Evolutionary conservation across 2,329 filamentous ascomycete genomes (phyloP).

Genomic region (Penicillium sp.): DNA sequence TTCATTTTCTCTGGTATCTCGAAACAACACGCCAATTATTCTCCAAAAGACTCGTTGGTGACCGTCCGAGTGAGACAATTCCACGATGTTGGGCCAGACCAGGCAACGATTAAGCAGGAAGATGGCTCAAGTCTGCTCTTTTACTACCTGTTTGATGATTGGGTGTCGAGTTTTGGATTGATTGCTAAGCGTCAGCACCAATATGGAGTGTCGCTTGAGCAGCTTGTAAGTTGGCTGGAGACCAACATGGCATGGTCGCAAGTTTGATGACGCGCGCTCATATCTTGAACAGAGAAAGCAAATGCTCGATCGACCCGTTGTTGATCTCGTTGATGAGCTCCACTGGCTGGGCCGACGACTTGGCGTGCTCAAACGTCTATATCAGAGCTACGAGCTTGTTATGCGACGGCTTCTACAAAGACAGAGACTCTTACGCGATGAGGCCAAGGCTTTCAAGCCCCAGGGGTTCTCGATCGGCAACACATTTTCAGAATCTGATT

Average conservation of each 20-base stretch:
- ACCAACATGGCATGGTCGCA: too few species aligned
- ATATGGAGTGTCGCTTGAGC: constrained; percentile 45
- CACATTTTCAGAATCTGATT: constrained; percentile 24
- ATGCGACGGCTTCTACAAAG: constrained; percentile 56
- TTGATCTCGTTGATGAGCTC: constrained; percentile 45
- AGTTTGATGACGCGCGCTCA: too few species aligned
- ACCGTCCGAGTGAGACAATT: constrained; percentile 42
- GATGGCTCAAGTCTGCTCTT: constrained; percentile 58
- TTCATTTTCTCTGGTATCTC: constrained; percentile 59
- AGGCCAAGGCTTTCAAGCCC: constrained; percentile 23
- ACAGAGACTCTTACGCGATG: constrained; percentile 37
- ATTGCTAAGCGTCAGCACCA: constrained; percentile 52
- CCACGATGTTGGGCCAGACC: constrained; percentile 24
- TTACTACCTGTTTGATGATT: constrained; percentile 64
- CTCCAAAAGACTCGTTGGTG: constrained; percentile 47
- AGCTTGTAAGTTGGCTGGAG: constrained; percentile 37
- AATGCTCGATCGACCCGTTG: constrained; percentile 50
- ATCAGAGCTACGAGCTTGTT: constrained; percentile 56
- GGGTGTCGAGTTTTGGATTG: constrained; percentile 57
- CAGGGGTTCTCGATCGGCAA: constrained; percentile 16
- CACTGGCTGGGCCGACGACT: constrained; percentile 58
- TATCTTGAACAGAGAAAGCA: constrained; percentile 38
- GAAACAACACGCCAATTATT: constrained; percentile 42
- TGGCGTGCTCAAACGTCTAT: constrained; percentile 56
- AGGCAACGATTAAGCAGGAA: constrained; percentile 36